Evolutionary conservation across 2,329 filamentous ascomycete species (phyloP), one percentile per base, ranked within the genome.

Genomic region (Chaetomiaceae sp.): DNA sequence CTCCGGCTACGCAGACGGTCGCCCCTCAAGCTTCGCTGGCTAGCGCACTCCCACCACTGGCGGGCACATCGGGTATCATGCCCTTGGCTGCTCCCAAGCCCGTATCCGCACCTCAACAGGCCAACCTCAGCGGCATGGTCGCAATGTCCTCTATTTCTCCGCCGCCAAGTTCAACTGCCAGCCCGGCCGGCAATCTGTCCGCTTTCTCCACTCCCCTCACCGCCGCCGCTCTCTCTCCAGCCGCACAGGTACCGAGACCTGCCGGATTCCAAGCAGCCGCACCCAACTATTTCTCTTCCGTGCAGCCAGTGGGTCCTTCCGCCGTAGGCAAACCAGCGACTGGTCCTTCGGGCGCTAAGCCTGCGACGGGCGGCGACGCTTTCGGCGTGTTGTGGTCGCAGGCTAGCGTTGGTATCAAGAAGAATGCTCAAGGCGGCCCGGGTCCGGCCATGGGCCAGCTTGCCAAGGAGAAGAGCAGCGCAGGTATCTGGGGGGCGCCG

Each of bases 391-490:
- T 98, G 27, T 94, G 94, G 80, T 84, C 84, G 49, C 81, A 79
- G 54, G 83, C 83, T 22, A 88, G 82, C 53, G 76, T 76, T 10
- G 82, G 83, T 38, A 77, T 89, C 54, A 89, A 89, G 72, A 94
- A 93, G 70, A 68, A 76, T 1, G 74, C 68, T 50, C 76, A 81
- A 2, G 72, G 76, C 9, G 71, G 75, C 44, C 75, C 82, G 48
- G 85, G 84, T 0, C 83, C 88, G 42, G 90, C 90, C 45, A 78
- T 98, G 69, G 90, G 89, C 24, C 90, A 95, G 65, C 80, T 98
- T 66, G 91, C 90, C n/a, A 96, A 96, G 73, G 89, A 96, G 68
- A 96, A 97, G 76, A 93, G 89, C 48, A 89, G 83, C 58, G 89
- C 90, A 14, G 89, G 90, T 7, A 88, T 98, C 53, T 98, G 94